Evolutionary conservation across 495 filamentous ascomycete genomes (phyloP).

Genomic region (Clohesyomyces aquaticus): DNA sequence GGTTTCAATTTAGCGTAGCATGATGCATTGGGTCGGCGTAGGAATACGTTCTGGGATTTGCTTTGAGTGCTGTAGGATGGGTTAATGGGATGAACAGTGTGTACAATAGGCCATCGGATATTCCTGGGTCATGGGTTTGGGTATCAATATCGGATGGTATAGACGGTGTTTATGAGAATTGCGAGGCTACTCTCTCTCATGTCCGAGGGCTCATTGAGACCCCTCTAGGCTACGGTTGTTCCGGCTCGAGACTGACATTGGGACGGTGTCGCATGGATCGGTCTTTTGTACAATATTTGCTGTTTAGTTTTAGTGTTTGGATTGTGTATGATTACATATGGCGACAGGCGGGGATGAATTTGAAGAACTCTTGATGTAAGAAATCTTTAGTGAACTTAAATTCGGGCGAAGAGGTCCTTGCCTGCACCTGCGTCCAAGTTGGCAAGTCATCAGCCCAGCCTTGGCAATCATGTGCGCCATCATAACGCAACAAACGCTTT

Average conservation of each 20-base stretch:
- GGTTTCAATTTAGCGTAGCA: background rate
- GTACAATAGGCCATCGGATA: conserved; percentile 2
- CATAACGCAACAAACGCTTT: too few species aligned
- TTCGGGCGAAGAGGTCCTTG: too few species aligned
- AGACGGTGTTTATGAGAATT: conserved; percentile 6
- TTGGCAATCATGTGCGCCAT: too few species aligned
- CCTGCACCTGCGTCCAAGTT: too few species aligned
- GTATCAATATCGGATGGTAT: conserved; percentile 12
- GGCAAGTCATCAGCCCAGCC: too few species aligned
- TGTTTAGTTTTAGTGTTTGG: background rate
- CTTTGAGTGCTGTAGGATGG: too few species aligned
- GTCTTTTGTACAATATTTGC: too few species aligned
- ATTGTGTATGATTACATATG: conserved; percentile 6
- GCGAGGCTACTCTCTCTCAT: background rate
- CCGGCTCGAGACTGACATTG: conserved; percentile 16
- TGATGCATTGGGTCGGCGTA: conserved; percentile 10
- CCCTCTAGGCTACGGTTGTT: conserved; percentile 17
- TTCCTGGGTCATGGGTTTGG: background rate
- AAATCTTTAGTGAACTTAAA: too few species aligned
- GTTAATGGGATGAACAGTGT: background rate
- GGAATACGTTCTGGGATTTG: background rate
- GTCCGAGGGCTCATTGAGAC: background rate
- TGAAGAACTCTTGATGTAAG: background rate
- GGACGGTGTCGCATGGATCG: conserved; percentile 3
- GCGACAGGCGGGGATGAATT: background rate